These are phyloP conservation scores for Pythium aphanidermatum DNA, from an alignment of 352 stramenopile species.

Conservation along the genomic window DNA sequence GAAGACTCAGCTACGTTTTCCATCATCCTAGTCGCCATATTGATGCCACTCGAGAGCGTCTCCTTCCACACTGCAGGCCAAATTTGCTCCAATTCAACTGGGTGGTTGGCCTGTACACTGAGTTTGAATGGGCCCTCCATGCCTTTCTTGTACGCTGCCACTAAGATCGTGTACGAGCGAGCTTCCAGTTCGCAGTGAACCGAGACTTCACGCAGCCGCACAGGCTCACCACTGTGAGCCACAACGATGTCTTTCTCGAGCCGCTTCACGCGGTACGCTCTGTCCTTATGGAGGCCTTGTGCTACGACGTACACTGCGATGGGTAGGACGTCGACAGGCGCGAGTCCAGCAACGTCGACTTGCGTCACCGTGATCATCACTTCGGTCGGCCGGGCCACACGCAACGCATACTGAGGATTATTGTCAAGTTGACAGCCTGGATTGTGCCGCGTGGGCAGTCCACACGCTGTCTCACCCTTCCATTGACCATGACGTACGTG, in stretches of 20 bases:
- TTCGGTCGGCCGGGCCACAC: slow-evolving; percentile 73
- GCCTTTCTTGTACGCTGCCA: slow-evolving; percentile 79
- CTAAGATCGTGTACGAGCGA: slow-evolving; percentile 84
- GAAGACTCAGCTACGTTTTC: slow-evolving; percentile 54
- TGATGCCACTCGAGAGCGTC: slow-evolving; percentile 36
- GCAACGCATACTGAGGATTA: slow-evolving; percentile 87
- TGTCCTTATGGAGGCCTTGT: slow-evolving; percentile 37
- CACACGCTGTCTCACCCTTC: slow-evolving; percentile 62
- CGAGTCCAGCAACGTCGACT: slow-evolving; percentile 55
- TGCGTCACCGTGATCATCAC: slow-evolving; percentile 84
- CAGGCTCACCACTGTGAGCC: slow-evolving; percentile 70
- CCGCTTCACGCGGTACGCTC: slow-evolving; percentile 48
- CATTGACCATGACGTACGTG: slow-evolving; percentile 46
- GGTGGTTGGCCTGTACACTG: slow-evolving; percentile 83
- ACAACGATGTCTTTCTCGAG: slow-evolving; percentile 71
- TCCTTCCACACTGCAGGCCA: slow-evolving; percentile 81
- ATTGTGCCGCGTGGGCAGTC: slow-evolving; percentile 85
- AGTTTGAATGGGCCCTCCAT: slow-evolving; percentile 90
- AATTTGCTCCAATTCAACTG: slow-evolving; percentile 61
- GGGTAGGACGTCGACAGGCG: slow-evolving; percentile 55
- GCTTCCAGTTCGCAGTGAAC: slow-evolving; percentile 70
- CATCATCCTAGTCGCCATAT: slow-evolving; percentile 60
- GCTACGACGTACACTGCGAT: slow-evolving; percentile 71
- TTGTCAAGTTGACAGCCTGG: slow-evolving; percentile 64
- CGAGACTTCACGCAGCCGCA: slow-evolving; percentile 61